A percentile compares a stretch with the other conserved stretches of the same genome.
Evolutionary conservation across 306 rosid genomes (phyloP).

Genomic region (Myrica gale): DNA sequence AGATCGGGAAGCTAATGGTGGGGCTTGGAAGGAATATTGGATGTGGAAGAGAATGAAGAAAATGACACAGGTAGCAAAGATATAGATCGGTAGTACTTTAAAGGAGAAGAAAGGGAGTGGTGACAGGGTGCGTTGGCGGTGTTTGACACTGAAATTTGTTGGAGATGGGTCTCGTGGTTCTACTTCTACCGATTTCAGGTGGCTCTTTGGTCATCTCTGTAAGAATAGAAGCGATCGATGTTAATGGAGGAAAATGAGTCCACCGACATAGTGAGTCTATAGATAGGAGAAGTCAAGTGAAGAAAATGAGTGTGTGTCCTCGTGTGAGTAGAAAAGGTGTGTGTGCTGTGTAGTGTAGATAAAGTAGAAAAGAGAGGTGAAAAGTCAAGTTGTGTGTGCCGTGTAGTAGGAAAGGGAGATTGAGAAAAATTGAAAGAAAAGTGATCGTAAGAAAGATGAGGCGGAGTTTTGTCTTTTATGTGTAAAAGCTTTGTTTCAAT

Average conservation of each 20-base stretch:
- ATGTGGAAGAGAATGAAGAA: conserved; percentile 44
- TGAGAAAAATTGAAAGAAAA: no score
- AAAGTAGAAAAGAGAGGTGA: no score
- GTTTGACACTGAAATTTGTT: conserved; percentile 23
- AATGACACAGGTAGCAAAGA: conserved; percentile 33
- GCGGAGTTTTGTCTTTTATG: no score
- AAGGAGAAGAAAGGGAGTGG: conserved; percentile 24
- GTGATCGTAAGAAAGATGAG: no score
- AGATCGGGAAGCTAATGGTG: conserved; percentile 1
- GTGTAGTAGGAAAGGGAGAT: no score
- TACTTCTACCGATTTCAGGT: conserved; percentile 4
- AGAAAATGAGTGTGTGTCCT: no score
- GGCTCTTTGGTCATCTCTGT: conserved; percentile 24
- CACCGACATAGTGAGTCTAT: no score
- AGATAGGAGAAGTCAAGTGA: no score
- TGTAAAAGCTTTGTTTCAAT: no score
- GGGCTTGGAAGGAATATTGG: conserved; percentile 33
- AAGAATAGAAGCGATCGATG: background rate
- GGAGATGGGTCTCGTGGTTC: background rate
- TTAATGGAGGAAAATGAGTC: background rate
- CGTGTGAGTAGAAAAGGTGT: no score
- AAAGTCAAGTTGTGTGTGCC: no score
- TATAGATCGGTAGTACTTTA: conserved; percentile 33
- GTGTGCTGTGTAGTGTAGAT: no score
- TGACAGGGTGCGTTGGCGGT: conserved; percentile 4